Evolutionary conservation across 2,329 filamentous ascomycete species (phyloP), one percentile per base, ranked within the genome.

Genomic region (Rhexocercosporidium sp.): DNA sequence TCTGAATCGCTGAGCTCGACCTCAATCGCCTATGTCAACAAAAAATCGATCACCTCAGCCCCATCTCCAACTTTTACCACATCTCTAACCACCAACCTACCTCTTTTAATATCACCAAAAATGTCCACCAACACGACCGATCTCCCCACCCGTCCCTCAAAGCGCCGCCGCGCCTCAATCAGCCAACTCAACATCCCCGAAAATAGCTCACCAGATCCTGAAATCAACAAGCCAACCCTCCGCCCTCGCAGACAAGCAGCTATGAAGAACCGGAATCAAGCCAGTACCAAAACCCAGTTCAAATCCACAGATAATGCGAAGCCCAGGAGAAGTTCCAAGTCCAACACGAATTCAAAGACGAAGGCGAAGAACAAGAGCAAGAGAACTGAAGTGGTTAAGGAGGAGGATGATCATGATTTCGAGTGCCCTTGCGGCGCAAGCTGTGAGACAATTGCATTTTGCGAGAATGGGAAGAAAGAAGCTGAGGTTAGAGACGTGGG

Each of bases 401-500:
- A 59, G 3, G 27, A 46, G 0, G 31, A 27, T 1, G 56, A 59
- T 22, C 31, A 56, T 4, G 18, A 44, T 1, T 60, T 46, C 12
- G 39, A 60, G 18, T 60, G 57, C 34, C 37, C 57, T 2, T 60
- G 57, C 37, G 39, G 39, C 16, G 0, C 0, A 3, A 25, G 25
- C 14, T 47, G 41, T 14, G 39, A 41, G 16, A 53, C 16, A 14
- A 44, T n/a, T 3, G 9, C 34, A 11, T 14, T 41, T 59, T 37
- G 44, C 49, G 62, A 59, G 56, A 25, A 20, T 16, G 20, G 4
- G 29, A 27, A 53, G 31, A 59, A 47, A 49, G 57, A 59, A 44
- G 11, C 7, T n/a, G 20, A 14, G 16, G 7, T 14, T 34, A 49
- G 56, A 2, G 62, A 65, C 31, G 62, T 59, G 14, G 62, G 57